phyloP scores from a whole-genome alignment of 148 eudicot genomes.

The Talinum fruticosum region DNA sequence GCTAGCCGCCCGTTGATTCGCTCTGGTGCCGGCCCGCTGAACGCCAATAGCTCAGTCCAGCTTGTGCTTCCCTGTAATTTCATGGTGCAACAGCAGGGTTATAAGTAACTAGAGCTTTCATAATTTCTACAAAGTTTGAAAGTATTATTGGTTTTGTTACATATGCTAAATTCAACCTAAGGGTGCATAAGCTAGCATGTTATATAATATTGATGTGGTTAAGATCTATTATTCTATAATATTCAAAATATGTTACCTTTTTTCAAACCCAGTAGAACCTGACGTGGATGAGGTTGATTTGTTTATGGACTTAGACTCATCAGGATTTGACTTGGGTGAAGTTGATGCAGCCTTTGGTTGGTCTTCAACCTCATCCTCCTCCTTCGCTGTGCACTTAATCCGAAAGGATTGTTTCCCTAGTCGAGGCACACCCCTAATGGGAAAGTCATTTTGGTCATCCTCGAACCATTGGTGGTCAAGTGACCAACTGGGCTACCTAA shows the following conservation, averaged over 20 bases:
- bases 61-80: slow-evolving; percentile 53
- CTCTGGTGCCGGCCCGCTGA: slow-evolving; percentile 88
- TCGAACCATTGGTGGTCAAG: slow-evolving; percentile 5
- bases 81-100: not conserved
- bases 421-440: slow-evolving; percentile 10
- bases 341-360: slow-evolving; percentile 10
- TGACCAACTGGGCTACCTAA: slow-evolving; percentile 21
- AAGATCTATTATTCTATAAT: too few relatives aligned
- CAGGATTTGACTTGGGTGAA: slow-evolving; percentile 1
- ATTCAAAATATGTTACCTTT: slow-evolving; percentile 19
- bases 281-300: not conserved
- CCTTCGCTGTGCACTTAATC: slow-evolving; percentile 34
- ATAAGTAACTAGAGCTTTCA: too few relatives aligned
- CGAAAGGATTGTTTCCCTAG: slow-evolving; percentile 15
- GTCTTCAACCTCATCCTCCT: slow-evolving; percentile 16
- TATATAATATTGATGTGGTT: not conserved
- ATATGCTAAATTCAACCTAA: not conserved
- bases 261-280: not conserved
- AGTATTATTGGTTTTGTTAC: too few relatives aligned
- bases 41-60: slow-evolving; percentile 57
- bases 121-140: too few relatives aligned
- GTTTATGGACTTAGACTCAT: not conserved
- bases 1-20: slow-evolving; percentile 89
- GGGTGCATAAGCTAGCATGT: not conserved
- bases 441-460: slow-evolving; percentile 2